Evolutionary conservation across 805 yeast genomes (phyloP), one percentile per base, ranked within the genome.

Genomic region (Limtongia smithiae): DNA sequence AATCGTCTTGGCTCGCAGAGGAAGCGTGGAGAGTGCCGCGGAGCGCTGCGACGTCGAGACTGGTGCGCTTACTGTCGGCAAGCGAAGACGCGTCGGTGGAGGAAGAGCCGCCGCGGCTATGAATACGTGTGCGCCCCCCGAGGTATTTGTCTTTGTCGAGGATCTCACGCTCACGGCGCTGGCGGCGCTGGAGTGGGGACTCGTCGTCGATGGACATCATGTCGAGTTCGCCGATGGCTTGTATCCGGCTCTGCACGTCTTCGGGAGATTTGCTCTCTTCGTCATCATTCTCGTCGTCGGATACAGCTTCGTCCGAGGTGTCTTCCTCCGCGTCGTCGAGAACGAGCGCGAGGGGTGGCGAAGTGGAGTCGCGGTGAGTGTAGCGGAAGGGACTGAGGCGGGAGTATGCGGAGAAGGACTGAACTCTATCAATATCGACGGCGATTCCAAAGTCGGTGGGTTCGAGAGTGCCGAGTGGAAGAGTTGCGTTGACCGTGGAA

Each of bases 381-480:
- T 4, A 21, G 27, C 41, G 27, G 37, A 50, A 15, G 22, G 55
- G n/a, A 37, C 36, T 43, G 28, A 35, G 33, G 5, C 38, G 9
- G 22, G 41, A 28, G 38, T n/a, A 32, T 17, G 35, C 22, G 32
- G 21, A 25, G 40, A 33, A 38, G 35, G 27, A 38, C 22, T 18
- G 37, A 31, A 37, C 46, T 2, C 51, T 41, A 21, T 53, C 44
- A 25, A 48, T 39, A n/a, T 53, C 55, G 17, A 41, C 30, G 12
- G 46, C 37, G 3, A 50, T 25, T 5, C 51, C 55, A 25, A 28
- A 14, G 32, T 46, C 46, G 8, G 55, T 48, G 15, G 51, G 24
- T 37, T 53, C 57, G 15, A 53, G 40, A 5, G 57, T 52, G 17
- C 57, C 57, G 28, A 52, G 37, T 4, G 57, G 57, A 3, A 40